phyloP scores from a whole-genome alignment of 2,329 filamentous ascomycete species.

The Aspergillus pseudoglaucus region DNA sequence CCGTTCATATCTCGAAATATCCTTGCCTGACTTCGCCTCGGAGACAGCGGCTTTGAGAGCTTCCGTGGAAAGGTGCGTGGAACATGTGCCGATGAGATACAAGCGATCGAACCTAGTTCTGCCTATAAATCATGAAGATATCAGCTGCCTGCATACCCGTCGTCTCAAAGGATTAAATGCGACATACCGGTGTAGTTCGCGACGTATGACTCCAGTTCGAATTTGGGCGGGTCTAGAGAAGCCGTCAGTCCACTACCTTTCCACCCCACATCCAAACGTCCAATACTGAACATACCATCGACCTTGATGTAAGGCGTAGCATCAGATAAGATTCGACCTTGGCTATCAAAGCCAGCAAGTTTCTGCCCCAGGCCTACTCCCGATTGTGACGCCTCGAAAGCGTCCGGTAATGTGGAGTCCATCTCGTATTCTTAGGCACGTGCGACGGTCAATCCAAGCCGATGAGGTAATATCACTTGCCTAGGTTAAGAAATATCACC shows the following conservation, averaged over 20 bases:
- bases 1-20: constrained; percentile 64
- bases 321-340: constrained; percentile 1
- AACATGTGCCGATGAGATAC: constrained; percentile 71
- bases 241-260: constrained; percentile 5
- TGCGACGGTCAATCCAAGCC: background rate
- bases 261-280: constrained; percentile 4
- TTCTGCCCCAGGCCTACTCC: constrained; percentile 8
- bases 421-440: constrained; percentile 10
- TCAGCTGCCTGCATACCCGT: background rate
- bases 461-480: background rate
- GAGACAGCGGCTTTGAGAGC: constrained; percentile 70
- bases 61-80: constrained; percentile 67
- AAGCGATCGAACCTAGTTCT: constrained; percentile 76
- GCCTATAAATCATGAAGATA: constrained; percentile 45
- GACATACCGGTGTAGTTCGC: constrained; percentile 73
- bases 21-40: constrained; percentile 69
- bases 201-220: constrained; percentile 87
- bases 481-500: background rate
- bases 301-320: constrained; percentile 19
- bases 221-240: constrained; percentile 65
- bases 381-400: constrained; percentile 16
- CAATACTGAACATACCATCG: constrained; percentile 20
- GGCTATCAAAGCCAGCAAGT: constrained; percentile 5
- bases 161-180: background rate
- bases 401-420: constrained; percentile 22